Base-by-base conservation (phyloP, 805 yeast species). In the Barnettozyma botsteinii region DNA sequence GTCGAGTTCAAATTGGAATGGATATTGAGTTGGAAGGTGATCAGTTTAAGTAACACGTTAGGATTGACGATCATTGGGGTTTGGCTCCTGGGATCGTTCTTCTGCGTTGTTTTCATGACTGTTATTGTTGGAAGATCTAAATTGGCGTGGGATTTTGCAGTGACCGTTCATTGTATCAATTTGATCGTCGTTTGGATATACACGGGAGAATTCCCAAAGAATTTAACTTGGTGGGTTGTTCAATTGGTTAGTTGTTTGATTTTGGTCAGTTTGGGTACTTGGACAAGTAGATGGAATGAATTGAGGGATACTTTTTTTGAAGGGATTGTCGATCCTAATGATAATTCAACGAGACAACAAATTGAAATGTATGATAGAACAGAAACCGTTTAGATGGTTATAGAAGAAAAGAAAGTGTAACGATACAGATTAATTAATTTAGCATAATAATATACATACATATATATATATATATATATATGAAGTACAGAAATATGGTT, bases 141-240 rank as follows among this genome's bases (percentile, higher is more conserved):
- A 59, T 66, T 91, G 36, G 98, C 97, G 0, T 84, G 96, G 84
- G 98, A 91, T 62, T 91, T 93, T 65, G 96, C 96, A 10, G 56
- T 91, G n/a, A 93, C 98, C 0, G 77, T 91, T 13, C 96, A 93
- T 60, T 77, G 83, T 18, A 73, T 93, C 37, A 82, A 91, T 62
- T 61, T 91, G 19, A 38, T 79, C 4, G 78, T 86, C 4, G 85
- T 79, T 0, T 79, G 85, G 77, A 44, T 75, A 1, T 78, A 77
- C 47, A 70, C 85, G 1, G 73, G 77, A 0, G 68, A 71, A 23
- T 73, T 91, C 47, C 98, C 98, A 0, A 64, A 65, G 13, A 75
- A 79, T 25, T 47, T 83, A 6, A 67, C 81, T 35, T 91, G 98
- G 98, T 86, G 97, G 91, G 57, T 75, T 17, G 61, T 88, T 33